Evolutionary conservation across 352 stramenopile species (phyloP).

Genomic region (Globisporangium spinosum): DNA sequence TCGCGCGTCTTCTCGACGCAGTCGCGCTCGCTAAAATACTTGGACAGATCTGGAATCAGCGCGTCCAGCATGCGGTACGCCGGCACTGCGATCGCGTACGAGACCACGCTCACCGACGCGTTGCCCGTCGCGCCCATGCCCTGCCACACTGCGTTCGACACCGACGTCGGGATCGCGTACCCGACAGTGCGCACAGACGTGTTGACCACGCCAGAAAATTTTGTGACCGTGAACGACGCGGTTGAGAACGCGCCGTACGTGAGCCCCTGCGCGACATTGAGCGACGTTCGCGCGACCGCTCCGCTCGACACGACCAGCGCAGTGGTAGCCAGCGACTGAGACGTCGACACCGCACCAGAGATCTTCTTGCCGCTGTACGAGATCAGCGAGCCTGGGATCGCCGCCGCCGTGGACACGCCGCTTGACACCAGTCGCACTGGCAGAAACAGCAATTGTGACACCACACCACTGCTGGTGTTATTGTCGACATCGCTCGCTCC

Average conservation of each 20-base stretch:
- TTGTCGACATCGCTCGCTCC: background rate
- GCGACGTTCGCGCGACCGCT: conserved; percentile 47
- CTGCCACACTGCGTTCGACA: conserved; percentile 62
- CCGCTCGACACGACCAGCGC: conserved; percentile 51
- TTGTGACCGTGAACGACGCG: conserved; percentile 47
- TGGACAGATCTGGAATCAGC: conserved; percentile 41
- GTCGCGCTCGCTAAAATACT: conserved; percentile 52
- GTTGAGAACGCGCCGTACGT: conserved; percentile 51
- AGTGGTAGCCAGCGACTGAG: conserved; percentile 53
- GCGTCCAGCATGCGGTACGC: conserved; percentile 56
- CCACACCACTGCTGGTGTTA: conserved; percentile 14
- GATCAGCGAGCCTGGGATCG: conserved; percentile 44
- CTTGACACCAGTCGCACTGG: conserved; percentile 57
- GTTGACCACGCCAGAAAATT: conserved; percentile 45
- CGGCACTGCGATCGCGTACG: conserved; percentile 64
- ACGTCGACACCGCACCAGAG: conserved; percentile 49
- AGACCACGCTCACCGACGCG: conserved; percentile 52
- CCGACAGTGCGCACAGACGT: conserved; percentile 46
- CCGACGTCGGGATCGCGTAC: conserved; percentile 53
- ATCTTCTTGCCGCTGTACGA: conserved; percentile 60
- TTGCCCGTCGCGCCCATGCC: conserved; percentile 56
- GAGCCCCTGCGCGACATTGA: conserved; percentile 47
- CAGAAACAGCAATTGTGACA: conserved; percentile 58
- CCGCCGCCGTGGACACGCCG: conserved; percentile 49
- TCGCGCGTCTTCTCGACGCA: conserved; percentile 45